Evolutionary conservation across 768 basidiomycete genomes (phyloP).

Genomic region (Boletus rubropictus): DNA sequence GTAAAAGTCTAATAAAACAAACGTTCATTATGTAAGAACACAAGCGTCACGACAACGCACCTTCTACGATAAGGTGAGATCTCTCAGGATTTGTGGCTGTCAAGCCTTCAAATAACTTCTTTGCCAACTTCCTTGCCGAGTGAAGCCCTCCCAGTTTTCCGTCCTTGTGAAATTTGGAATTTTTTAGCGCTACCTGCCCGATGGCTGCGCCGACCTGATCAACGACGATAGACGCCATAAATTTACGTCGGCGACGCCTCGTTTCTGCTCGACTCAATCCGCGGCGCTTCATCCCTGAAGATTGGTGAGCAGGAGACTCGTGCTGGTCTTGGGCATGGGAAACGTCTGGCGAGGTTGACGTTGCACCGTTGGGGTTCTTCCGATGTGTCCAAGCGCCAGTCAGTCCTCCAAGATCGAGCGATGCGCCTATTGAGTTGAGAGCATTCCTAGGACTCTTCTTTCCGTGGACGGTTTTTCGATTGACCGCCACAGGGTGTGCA

Average conservation of each 20-base stretch:
- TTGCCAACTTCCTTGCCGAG: slow-evolving; percentile 62
- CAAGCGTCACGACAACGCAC: slow-evolving; percentile 29
- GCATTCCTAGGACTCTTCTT: slow-evolving; percentile 45
- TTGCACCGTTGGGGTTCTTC: slow-evolving; percentile 10
- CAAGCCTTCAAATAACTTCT: slow-evolving; percentile 60
- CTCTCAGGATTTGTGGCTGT: slow-evolving; percentile 56
- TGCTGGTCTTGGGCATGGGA: slow-evolving; percentile 11
- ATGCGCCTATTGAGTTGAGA: slow-evolving; percentile 33
- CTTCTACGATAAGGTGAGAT: slow-evolving; percentile 61
- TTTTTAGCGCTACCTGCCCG: slow-evolving; percentile 64
- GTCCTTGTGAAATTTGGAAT: slow-evolving; percentile 53
- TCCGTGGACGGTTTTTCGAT: slow-evolving; percentile 36
- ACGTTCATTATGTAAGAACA: neutral
- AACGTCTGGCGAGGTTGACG: neutral
- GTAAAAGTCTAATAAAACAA: slow-evolving; percentile 52
- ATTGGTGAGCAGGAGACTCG: slow-evolving; percentile 9
- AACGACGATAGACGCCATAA: slow-evolving; percentile 61
- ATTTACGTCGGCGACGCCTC: slow-evolving; percentile 41
- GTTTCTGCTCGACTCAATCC: slow-evolving; percentile 25
- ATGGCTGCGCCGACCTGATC: slow-evolving; percentile 64
- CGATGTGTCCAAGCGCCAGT: slow-evolving; percentile 10
- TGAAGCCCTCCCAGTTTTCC: slow-evolving; percentile 50
- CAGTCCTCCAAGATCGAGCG: slow-evolving; percentile 30
- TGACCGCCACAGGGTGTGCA: slow-evolving; percentile 41
- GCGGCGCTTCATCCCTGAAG: slow-evolving; percentile 9